Conservation (phyloP, 2,329 filamentous ascomycete species). For the Thielaviopsis ethacetica region DNA sequence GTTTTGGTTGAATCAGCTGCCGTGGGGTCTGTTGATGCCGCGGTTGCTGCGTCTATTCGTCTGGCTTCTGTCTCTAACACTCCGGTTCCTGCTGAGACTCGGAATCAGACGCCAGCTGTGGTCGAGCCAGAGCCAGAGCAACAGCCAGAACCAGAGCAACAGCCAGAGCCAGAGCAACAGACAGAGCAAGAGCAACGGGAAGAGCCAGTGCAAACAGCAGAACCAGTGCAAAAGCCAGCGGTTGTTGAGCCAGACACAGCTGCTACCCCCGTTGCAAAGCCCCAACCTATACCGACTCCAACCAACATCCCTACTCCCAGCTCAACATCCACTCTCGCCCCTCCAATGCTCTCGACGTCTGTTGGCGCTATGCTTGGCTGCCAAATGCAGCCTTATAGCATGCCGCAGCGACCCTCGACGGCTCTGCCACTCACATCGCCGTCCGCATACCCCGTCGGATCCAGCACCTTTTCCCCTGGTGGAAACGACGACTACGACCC, state of each 20-base stretch:
- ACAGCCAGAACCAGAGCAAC: too few species aligned
- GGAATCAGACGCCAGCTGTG: neutral
- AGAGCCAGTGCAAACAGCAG: too few species aligned
- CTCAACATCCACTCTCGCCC: neutral
- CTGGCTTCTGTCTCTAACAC: neutral
- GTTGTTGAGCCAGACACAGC: neutral
- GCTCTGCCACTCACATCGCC: neutral
- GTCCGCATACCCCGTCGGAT: neutral
- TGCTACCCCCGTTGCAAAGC: neutral
- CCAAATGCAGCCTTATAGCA: neutral
- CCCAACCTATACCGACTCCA: neutral
- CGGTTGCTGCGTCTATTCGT: neutral
- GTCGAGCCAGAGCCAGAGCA: too few species aligned
- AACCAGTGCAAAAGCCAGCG: neutral
- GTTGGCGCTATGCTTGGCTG: neutral
- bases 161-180: too few species aligned
- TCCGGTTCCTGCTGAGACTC: neutral
- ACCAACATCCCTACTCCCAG: neutral
- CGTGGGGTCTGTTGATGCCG: neutral
- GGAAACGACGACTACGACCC: conserved; percentile 9
- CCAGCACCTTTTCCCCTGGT: conserved; percentile 10
- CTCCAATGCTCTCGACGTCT: neutral
- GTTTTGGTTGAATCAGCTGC: neutral
- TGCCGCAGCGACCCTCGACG: neutral
- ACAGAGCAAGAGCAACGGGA: too few species aligned